Base-by-base conservation (phyloP, 352 stramenopile genomes). In the Pythium dissotocum region DNA sequence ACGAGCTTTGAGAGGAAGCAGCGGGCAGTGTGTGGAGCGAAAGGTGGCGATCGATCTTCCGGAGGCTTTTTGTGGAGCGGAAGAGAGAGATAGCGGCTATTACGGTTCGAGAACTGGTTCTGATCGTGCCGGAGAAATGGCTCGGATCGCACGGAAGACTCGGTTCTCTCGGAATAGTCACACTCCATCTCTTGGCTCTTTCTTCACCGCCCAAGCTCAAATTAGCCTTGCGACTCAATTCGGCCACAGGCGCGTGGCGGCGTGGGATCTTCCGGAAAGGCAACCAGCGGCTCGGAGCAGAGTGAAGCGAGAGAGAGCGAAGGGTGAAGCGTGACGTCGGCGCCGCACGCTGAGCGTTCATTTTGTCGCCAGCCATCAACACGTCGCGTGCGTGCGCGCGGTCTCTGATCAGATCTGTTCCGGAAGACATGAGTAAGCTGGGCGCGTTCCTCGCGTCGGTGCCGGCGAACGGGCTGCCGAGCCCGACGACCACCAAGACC, bases 361-460 rank as follows among this genome's bases (percentile, higher is more conserved):
- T 52, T 52, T 52, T 9, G 44, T 52, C 44, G 44, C 44, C 44
- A 52, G 44, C 44, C 18, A 52, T 18, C 44, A 52, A 52, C 44
- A 32, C 44, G 44, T 52, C 44, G 44, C 44, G 44, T 52, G 44
- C 40, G 40, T 49, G 16, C 13, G 40, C 18, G 40, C 21, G 40
- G 40, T 49, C 40, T 49, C 40, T 49, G 40, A 49, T 49, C 40
- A 49, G 18, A 52, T 52, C 36, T 36, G 28, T 38, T 28, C 53
- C 5, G 30, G n/a, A 38, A 28, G 26, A 26, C 18, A 72, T 72
- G 66, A 65, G 55, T 77, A 93, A 91, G 66, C 79, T 93, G 42
- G 89, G 90, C 70, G 85, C 85, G 42, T 93, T 93, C 74, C 72
- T 93, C 68, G 85, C 85, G 53, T 62, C 83, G 12, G 77, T 93